phyloP scores from a whole-genome alignment of 306 rosid species.

The Erythrophleum fordii region DNA sequence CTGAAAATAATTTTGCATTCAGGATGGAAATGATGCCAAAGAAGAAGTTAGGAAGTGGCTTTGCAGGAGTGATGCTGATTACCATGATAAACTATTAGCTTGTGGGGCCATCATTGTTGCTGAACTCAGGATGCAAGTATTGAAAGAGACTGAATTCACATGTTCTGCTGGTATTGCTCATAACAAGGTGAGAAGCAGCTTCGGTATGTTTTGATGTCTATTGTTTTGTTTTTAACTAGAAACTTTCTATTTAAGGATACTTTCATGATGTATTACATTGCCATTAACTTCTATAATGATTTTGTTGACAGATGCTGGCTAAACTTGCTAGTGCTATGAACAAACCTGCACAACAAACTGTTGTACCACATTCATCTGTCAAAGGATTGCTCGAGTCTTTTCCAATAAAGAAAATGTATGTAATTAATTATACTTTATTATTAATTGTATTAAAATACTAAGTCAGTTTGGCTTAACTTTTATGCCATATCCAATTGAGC shows the following conservation, averaged over 20 bases:
- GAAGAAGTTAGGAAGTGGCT: constrained; percentile 80
- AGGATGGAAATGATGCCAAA: constrained; percentile 66
- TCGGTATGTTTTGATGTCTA: constrained; percentile 15
- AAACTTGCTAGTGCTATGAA: constrained; percentile 95
- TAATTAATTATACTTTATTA: constrained; percentile 23
- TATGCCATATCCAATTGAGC: not conserved
- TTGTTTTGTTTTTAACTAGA: constrained; percentile 2
- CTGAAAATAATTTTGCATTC: constrained; percentile 49
- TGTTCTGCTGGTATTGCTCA: constrained; percentile 99
- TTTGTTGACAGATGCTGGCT: constrained; percentile 81
- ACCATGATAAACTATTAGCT: constrained; percentile 85
- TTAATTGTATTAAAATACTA: constrained; percentile 1
- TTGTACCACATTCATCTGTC: constrained; percentile 86
- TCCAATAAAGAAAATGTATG: constrained; percentile 94
- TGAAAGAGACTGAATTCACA: constrained; percentile 89
- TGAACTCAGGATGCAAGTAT: constrained; percentile 83
- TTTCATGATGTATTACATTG: not conserved
- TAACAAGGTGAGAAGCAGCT: constrained; percentile 68
- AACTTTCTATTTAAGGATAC: constrained; percentile 11
- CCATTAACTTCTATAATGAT: constrained; percentile 19
- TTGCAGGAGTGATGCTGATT: constrained; percentile 62
- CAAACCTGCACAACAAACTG: constrained; percentile 97
- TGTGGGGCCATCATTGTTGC: constrained; percentile 92
- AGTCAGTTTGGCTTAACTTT: not conserved
- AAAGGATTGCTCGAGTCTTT: constrained; percentile 78